Percentiles rank a stretch among this genome's conserved stretches.
Evolutionary conservation across 345 rosid genomes (phyloP).

Genomic region (Xanthoceras sorbifolium): DNA sequence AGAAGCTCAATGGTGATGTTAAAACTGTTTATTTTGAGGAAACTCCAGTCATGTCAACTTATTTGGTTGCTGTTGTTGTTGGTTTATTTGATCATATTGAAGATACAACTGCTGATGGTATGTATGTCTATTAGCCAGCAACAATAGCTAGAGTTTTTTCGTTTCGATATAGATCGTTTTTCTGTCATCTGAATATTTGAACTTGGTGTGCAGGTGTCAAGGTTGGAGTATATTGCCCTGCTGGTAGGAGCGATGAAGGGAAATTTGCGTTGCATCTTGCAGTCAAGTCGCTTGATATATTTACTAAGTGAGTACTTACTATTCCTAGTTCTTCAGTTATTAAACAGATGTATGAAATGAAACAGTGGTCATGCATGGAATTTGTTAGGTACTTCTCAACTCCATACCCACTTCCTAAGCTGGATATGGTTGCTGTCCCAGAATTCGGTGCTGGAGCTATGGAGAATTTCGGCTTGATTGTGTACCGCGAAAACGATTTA

Average conservation of each 20-base stretch:
- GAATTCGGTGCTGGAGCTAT: constrained; percentile 46
- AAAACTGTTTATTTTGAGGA: constrained; percentile 43
- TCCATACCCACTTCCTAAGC: constrained; percentile 47
- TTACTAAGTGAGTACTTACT: constrained; percentile 27
- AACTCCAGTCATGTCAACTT: constrained; percentile 49
- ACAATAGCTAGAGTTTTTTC: background rate
- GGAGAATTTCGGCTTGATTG: constrained; percentile 49
- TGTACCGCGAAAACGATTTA: constrained; percentile 39
- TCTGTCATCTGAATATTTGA: background rate
- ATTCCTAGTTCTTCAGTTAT: background rate
- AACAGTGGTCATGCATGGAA: background rate
- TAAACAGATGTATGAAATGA: background rate
- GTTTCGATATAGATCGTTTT: background rate
- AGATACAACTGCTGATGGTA: constrained; percentile 20
- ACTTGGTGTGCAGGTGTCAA: constrained; percentile 29
- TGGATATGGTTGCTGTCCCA: constrained; percentile 50
- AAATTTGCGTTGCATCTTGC: constrained; percentile 39
- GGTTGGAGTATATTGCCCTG: constrained; percentile 42
- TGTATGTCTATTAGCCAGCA: background rate
- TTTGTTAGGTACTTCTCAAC: constrained; percentile 40
- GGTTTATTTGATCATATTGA: constrained; percentile 49
- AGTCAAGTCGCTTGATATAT: constrained; percentile 41
- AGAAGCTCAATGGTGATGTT: no score
- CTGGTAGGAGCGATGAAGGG: constrained; percentile 37
- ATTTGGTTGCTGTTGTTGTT: constrained; percentile 46